phyloP scores from a whole-genome alignment of 2,329 filamentous ascomycete genomes.

The Drechmeria coniospora region DNA sequence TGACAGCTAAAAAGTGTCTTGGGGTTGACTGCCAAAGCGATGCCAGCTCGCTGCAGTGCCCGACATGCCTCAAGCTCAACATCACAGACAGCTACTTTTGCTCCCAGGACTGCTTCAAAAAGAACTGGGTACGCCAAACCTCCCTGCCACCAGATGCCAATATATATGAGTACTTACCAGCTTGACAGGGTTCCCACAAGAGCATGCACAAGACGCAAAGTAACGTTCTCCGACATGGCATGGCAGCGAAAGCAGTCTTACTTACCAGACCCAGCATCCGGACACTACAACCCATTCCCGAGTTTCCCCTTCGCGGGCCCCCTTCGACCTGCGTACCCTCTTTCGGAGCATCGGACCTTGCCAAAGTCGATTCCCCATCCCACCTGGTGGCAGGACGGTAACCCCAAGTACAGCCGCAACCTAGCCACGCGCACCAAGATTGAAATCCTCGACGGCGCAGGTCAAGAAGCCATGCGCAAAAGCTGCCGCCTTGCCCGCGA shows the following conservation, averaged over 20 bases:
- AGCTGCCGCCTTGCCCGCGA: constrained; percentile 78
- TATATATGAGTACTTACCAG: too few species aligned
- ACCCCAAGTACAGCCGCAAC: constrained; percentile 43
- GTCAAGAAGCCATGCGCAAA: constrained; percentile 81
- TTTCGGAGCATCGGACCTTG: constrained; percentile 56
- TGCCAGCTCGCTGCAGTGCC: constrained; percentile 77
- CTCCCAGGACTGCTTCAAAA: constrained; percentile 97
- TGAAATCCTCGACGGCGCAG: constrained; percentile 63
- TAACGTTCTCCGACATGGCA: constrained; percentile 57
- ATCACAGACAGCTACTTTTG: constrained; percentile 90
- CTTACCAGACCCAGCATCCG: constrained; percentile 83
- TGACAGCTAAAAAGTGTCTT: constrained; percentile 65
- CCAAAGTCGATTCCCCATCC: constrained; percentile 70
- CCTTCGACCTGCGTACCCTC: constrained; percentile 73
- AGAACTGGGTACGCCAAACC: constrained; percentile 66
- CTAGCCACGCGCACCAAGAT: constrained; percentile 65
- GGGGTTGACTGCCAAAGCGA: constrained; percentile 77
- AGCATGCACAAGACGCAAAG: constrained; percentile 52
- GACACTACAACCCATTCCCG: constrained; percentile 84
- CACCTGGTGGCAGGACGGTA: constrained; percentile 77
- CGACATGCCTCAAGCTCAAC: constrained; percentile 81
- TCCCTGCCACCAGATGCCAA: too few species aligned
- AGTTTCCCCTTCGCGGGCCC: constrained; percentile 68
- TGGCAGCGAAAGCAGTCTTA: constrained; percentile 72
- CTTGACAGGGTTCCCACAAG: constrained; percentile 62